phyloP scores from a whole-genome alignment of 1,284 basidiomycete genomes.

The Baeospora myosura region DNA sequence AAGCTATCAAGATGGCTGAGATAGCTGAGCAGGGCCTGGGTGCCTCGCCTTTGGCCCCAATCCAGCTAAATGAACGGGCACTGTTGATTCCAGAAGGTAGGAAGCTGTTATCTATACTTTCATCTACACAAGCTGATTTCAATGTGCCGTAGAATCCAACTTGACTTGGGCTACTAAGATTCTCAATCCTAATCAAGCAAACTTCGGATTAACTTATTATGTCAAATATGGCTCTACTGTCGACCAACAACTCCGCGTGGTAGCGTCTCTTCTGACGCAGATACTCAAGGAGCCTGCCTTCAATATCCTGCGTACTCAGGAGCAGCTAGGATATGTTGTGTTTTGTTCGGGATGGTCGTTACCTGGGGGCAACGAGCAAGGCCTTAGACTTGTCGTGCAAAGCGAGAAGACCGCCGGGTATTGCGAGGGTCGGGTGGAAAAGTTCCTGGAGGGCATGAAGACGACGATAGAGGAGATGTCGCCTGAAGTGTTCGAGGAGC shows the following conservation, averaged over 20 bases:
- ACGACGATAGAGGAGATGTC: conserved; percentile 38
- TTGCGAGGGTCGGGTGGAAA: conserved; percentile 79
- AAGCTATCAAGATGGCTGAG: conserved; percentile 70
- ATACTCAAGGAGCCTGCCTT: conserved; percentile 90
- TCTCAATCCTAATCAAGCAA: conserved; percentile 84
- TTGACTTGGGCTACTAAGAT: conserved; percentile 64
- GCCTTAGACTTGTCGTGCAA: conserved; percentile 86
- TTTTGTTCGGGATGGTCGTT: conserved; percentile 49
- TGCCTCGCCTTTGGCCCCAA: conserved; percentile 45
- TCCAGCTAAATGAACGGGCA: conserved; percentile 54
- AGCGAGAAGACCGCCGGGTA: conserved; percentile 82
- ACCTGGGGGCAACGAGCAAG: conserved; percentile 61
- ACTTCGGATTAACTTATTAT: conserved; percentile 80
- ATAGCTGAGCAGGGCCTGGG: conserved; percentile 66
- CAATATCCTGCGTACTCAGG: conserved; percentile 88
- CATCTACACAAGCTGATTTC: too few species aligned
- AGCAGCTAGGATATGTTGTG: conserved; percentile 94
- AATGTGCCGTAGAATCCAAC: conserved; percentile 63
- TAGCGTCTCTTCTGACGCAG: conserved; percentile 60
- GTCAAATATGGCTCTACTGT: conserved; percentile 62
- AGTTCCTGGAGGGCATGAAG: conserved; percentile 60
- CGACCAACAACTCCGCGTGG: conserved; percentile 52
- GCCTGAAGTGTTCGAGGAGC: conserved; percentile 47
- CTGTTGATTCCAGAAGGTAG: conserved; percentile 65
- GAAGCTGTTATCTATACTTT: too few species aligned